A percentile compares a stretch with the other conserved stretches of the same genome.
phyloP scores from a whole-genome alignment of 108 stramenopile genomes.

The Skeletonema costatum region DNA sequence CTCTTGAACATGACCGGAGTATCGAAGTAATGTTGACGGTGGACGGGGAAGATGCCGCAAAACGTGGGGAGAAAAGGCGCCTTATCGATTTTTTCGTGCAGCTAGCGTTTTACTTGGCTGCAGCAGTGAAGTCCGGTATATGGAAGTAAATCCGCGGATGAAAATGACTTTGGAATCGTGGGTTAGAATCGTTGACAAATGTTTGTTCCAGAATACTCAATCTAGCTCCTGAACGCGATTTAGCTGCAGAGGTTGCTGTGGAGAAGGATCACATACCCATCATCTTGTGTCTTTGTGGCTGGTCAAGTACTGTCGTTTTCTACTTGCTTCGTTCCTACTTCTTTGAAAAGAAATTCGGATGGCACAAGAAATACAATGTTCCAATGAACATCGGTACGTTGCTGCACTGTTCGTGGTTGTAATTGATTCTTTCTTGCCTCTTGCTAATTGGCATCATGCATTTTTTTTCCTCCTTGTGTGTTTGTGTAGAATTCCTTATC shows the following conservation, averaged over 20 bases:
- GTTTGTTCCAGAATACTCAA: not conserved
- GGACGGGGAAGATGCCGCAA: slow-evolving; percentile 26
- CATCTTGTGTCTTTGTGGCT: slow-evolving; percentile 15
- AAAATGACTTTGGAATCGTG: not conserved
- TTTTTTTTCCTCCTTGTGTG: not conserved
- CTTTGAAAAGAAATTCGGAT: slow-evolving; percentile 30
- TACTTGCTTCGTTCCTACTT: slow-evolving; percentile 8
- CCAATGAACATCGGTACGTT: not conserved
- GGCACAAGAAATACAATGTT: slow-evolving; percentile 49
- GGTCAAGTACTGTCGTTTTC: not conserved
- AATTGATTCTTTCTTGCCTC: not conserved
- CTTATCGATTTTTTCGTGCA: not conserved
- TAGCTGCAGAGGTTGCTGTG: not conserved
- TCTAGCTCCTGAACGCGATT: not conserved
- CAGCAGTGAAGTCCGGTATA: slow-evolving; percentile 19
- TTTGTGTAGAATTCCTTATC: slow-evolving; percentile 51
- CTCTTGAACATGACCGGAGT: slow-evolving; percentile 6
- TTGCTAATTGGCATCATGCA: not conserved
- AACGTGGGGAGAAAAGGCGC: slow-evolving; percentile 1
- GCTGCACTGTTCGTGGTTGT: not conserved
- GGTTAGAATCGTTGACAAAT: not conserved
- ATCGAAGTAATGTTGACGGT: slow-evolving; percentile 29
- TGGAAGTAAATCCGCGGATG: not conserved
- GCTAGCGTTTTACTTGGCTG: slow-evolving; percentile 12
- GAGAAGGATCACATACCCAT: slow-evolving; percentile 16